Conservation (phyloP, 306 rosid species). For the Vigna mungo region DNA sequence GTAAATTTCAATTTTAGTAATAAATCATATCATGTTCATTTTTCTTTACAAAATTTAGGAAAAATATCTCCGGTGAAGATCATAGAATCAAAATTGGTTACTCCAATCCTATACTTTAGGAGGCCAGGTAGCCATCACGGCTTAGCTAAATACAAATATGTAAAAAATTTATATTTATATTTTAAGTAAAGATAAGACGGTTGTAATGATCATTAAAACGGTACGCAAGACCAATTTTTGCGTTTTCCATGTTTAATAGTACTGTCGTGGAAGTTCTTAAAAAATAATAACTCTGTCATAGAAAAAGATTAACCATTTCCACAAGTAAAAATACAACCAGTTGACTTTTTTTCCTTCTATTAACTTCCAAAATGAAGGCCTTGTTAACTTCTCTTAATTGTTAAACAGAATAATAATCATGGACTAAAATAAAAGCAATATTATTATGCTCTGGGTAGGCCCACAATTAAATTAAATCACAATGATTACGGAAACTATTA, state of each 20-base stretch:
- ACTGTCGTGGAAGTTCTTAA: background rate
- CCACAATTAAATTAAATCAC: slow-evolving; percentile 11
- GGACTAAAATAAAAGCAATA: background rate
- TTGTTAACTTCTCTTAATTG: background rate
- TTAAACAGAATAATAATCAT: background rate
- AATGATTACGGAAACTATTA: background rate
- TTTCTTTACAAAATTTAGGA: too few species aligned
- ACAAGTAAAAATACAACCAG: background rate
- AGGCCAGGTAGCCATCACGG: background rate
- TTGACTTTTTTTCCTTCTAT: background rate
- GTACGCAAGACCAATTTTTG: background rate
- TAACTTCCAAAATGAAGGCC: background rate
- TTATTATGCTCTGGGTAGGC: background rate
- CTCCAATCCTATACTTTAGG: background rate
- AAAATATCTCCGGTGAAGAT: too few species aligned
- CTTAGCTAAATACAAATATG: slow-evolving; percentile 1
- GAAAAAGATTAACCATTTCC: background rate
- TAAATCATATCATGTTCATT: too few species aligned
- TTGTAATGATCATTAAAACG: background rate
- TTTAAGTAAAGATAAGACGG: background rate
- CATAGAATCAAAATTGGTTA: background rate
- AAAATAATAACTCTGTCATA: background rate
- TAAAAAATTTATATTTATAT: background rate
- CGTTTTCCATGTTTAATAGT: background rate
- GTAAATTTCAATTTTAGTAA: too few species aligned